Percentiles rank a stretch among this genome's conserved stretches.
Conservation (phyloP, 2,329 filamentous ascomycete genomes). For the Diplodia scrobiculata region DNA sequence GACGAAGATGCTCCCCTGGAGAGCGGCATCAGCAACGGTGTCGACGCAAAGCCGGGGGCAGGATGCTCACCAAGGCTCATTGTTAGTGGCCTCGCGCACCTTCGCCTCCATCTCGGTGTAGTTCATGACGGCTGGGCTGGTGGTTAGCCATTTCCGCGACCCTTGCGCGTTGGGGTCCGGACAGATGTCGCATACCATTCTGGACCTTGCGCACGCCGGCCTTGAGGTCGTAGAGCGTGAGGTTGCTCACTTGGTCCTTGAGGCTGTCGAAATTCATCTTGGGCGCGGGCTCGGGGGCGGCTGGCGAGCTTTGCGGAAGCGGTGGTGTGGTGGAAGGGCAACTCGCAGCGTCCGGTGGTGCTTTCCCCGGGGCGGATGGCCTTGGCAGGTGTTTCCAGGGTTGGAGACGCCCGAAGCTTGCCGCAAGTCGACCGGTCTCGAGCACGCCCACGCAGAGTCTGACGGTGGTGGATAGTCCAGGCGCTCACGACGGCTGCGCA, state of each 20-base stretch:
- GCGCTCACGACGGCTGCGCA: background rate
- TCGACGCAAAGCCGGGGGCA: conserved; percentile 56
- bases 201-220: conserved; percentile 92
- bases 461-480: background rate
- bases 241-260: conserved; percentile 83
- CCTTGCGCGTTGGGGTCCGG: conserved; percentile 16
- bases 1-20: conserved; percentile 69
- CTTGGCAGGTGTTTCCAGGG: conserved; percentile 19
- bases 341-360: background rate
- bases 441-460: background rate
- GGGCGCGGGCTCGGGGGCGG: conserved; percentile 31
- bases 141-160: conserved; percentile 34
- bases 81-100: conserved; percentile 93
- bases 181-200: conserved; percentile 69
- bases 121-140: conserved; percentile 82
- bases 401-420: conserved; percentile 7
- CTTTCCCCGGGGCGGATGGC: conserved; percentile 11
- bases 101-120: conserved; percentile 90
- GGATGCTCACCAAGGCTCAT: conserved; percentile 85
- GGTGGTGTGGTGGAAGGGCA: conserved; percentile 15
- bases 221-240: conserved; percentile 94
- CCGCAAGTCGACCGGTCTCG: background rate
- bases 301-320: background rate
- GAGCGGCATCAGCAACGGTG: conserved; percentile 31
- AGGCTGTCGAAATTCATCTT: conserved; percentile 83